phyloP scores from a whole-genome alignment of 306 rosid genomes.

The Rosa lucieae region DNA sequence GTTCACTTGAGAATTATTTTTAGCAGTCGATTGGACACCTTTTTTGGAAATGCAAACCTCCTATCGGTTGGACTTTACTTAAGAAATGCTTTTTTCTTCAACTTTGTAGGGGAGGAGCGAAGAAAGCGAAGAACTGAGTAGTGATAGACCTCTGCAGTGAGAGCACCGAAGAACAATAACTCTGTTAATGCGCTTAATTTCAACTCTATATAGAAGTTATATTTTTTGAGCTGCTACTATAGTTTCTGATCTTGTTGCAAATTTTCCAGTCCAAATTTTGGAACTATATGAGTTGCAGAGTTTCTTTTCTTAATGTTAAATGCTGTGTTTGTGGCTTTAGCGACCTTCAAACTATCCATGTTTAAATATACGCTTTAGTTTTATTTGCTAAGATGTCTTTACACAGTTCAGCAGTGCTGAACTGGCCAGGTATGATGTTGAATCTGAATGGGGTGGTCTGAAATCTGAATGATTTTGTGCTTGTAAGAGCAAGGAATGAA shows the following conservation, averaged over 20 bases:
- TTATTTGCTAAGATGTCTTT: neutral
- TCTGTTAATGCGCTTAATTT: neutral
- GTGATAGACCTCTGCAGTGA: neutral
- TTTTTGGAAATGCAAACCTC: neutral
- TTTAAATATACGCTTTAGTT: neutral
- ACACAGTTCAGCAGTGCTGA: neutral
- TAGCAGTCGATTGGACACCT: neutral
- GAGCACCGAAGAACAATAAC: conserved; percentile 15
- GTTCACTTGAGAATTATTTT: neutral
- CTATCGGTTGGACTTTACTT: neutral
- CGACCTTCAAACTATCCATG: neutral
- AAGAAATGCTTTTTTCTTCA: neutral
- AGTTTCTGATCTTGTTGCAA: conserved; percentile 5
- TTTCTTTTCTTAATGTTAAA: conserved; percentile 7
- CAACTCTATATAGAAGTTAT: conserved; percentile 7
- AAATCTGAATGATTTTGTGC: neutral
- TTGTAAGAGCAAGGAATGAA: neutral
- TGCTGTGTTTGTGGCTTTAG: conserved; percentile 19
- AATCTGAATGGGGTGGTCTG: neutral
- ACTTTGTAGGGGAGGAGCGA: conserved; percentile 30
- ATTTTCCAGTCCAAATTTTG: conserved; percentile 19
- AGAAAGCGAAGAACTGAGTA: conserved; percentile 48
- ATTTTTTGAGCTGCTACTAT: conserved; percentile 10
- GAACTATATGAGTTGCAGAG: conserved; percentile 19
- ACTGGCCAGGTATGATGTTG: neutral